These are phyloP conservation scores for Alternaria rosae DNA, from an alignment of 2,329 filamentous ascomycete species.

Conservation along the genomic window DNA sequence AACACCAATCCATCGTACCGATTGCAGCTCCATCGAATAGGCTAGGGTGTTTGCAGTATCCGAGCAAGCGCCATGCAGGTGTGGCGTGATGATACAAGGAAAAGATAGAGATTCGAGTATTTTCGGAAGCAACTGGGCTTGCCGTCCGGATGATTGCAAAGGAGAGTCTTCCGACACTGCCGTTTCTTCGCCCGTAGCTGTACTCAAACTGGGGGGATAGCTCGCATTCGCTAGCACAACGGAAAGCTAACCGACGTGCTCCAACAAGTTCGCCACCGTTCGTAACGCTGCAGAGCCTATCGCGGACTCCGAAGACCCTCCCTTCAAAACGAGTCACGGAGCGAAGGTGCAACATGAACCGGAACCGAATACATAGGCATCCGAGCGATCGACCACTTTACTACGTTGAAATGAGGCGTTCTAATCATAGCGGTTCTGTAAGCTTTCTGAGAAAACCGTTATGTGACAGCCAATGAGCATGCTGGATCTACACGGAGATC, in stretches of 20 bases:
- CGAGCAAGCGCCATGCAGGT: conserved; percentile 12
- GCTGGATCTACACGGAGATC: conserved; percentile 9
- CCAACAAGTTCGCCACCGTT: conserved; percentile 10
- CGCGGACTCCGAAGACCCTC: conserved; percentile 8
- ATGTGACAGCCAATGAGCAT: conserved; percentile 10
- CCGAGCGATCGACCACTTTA: background rate
- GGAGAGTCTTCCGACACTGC: conserved; percentile 2
- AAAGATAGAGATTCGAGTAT: conserved; percentile 7
- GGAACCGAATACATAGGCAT: background rate
- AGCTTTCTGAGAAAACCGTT: conserved; percentile 1
- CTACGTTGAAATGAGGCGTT: background rate
- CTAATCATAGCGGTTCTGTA: conserved; percentile 7
- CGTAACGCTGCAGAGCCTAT: background rate
- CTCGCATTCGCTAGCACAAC: background rate
- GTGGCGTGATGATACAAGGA: conserved; percentile 12
- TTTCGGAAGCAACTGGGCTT: background rate
- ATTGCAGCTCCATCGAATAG: conserved; percentile 5
- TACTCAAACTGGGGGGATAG: background rate
- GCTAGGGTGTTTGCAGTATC: background rate
- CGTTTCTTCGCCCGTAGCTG: background rate
- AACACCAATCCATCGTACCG: conserved; percentile 17
- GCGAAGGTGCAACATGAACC: background rate
- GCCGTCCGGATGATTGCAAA: background rate
- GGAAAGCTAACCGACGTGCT: background rate
- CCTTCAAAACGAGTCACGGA: background rate